These are phyloP conservation scores for Solanum rostratum DNA, from an alignment of 257 asterid species.

Conservation along the genomic window DNA sequence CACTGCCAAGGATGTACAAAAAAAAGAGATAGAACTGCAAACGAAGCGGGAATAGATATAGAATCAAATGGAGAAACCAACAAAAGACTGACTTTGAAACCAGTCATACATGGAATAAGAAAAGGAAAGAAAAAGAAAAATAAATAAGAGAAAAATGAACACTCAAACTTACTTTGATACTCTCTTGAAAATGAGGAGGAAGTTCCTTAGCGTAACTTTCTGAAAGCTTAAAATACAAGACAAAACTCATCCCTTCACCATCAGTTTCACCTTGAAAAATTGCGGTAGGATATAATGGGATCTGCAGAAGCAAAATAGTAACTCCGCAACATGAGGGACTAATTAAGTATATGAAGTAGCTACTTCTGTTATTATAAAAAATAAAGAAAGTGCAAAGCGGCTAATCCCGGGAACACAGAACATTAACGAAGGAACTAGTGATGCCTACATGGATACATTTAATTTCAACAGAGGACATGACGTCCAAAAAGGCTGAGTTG, in stretches of 20 bases:
- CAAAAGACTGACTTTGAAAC: not conserved
- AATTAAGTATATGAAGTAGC: not conserved
- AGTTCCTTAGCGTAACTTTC: conserved; percentile 35
- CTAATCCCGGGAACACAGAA: not conserved
- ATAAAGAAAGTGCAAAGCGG: not conserved
- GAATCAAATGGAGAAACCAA: not conserved
- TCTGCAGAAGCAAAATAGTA: conserved; percentile 12
- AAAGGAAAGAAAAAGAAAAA: not conserved
- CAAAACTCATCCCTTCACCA: conserved; percentile 44
- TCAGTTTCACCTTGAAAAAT: conserved; percentile 40
- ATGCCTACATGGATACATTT: not conserved
- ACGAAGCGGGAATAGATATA: not conserved
- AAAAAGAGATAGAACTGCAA: not conserved
- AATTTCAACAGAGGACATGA: not conserved
- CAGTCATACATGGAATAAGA: not conserved
- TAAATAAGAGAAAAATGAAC: not conserved
- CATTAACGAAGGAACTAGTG: not conserved
- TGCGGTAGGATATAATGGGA: conserved; percentile 36
- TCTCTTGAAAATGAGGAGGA: conserved; percentile 44
- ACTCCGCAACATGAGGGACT: not conserved
- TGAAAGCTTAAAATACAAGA: conserved; percentile 34
- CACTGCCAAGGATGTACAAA: not conserved
- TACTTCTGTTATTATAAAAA: not conserved
- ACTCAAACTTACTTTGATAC: conserved; percentile 21
- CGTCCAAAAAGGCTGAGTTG: not conserved